Base-by-base conservation (phyloP, 257 asterid genomes). In the Apocynum venetum region DNA sequence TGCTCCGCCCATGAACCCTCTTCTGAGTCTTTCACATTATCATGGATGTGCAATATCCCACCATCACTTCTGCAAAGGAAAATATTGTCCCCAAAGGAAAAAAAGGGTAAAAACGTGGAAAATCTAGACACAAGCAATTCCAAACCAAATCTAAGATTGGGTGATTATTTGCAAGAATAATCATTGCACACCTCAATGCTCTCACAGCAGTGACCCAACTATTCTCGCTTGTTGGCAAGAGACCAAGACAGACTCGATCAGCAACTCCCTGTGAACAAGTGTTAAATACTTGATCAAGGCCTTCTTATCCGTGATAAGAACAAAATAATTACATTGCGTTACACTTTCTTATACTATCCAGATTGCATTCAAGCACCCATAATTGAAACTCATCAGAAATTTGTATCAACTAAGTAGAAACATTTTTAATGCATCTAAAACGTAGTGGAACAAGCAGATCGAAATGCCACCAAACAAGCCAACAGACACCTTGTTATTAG, bases 221-320 rank as follows among this genome's bases (percentile, higher is more conserved):
- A 51, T 91, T 89, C 85, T 93, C 96, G 46, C 99, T 96, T 52
- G 97, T 87, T 4, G 98, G 99, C 79, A 96, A 78, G 80, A 96
- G 97, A 51, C 98, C 99, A 43, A 96, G 97, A 78, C 95, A 93
- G 70, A 96, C 97, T 81, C 96, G 89, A 83, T 93, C 91, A 55
- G 98, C 98, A 78, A 93, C 92, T 82, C 97, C 97, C 99, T 96
- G 91, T 63, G 49, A 83, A 57, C 51, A 75, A 78, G 76, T 78
- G 35, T n/a, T 43, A 47, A 19, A 44, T 46, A 38, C 20, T 7
- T 57, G 46, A 49, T 63, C 25, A 25, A 8, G 6, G 44, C 48
- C 49, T 49, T 61, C 40, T 48, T 13, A 36, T 47, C 2, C 31
- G 31, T 25, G 31, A 25, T 25, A 25, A 25, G 31, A 25, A 25